phyloP scores from a whole-genome alignment of 176 grass and related monocot species.

The Dendrocalamus sinicus region DNA sequence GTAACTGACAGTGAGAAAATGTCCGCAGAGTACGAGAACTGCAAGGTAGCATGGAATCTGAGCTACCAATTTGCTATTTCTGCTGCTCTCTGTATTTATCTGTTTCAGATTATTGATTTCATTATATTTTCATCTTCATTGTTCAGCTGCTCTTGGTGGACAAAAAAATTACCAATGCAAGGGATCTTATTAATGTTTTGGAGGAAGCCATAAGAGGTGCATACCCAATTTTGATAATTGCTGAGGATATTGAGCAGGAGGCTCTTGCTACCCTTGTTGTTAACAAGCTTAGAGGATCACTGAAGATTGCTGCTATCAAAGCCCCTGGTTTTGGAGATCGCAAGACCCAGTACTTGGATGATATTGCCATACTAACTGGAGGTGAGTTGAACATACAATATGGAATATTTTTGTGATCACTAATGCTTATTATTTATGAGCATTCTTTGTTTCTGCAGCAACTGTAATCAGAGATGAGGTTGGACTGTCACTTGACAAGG shows the following conservation, averaged over 20 bases:
- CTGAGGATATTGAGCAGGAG: slow-evolving; percentile 98
- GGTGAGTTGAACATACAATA: slow-evolving; percentile 42
- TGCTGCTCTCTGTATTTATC: neutral
- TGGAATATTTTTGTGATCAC: neutral
- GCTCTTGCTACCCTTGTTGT: slow-evolving; percentile 95
- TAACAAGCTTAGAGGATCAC: slow-evolving; percentile 88
- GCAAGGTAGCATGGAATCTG: slow-evolving; percentile 65
- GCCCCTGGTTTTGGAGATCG: slow-evolving; percentile 94
- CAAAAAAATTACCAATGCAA: slow-evolving; percentile 91
- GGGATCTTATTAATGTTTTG: slow-evolving; percentile 90
- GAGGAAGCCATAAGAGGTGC: slow-evolving; percentile 90
- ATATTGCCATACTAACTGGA: slow-evolving; percentile 96
- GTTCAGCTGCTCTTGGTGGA: slow-evolving; percentile 87
- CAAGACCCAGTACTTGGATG: slow-evolving; percentile 93
- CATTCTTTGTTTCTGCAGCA: slow-evolving; percentile 46
- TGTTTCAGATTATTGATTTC: slow-evolving; percentile 29
- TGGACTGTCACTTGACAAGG: slow-evolving; percentile 90
- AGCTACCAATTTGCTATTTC: neutral
- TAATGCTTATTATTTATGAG: slow-evolving; percentile 19
- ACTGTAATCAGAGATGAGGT: slow-evolving; percentile 97
- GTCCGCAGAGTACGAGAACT: slow-evolving; percentile 90
- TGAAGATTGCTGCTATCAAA: slow-evolving; percentile 95
- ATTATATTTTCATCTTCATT: slow-evolving; percentile 30
- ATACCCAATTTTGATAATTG: slow-evolving; percentile 84
- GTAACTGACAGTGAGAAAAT: slow-evolving; percentile 99